Base-by-base conservation (phyloP, 2,329 filamentous ascomycete species). In the Magnaporthiopsis poae region DNA sequence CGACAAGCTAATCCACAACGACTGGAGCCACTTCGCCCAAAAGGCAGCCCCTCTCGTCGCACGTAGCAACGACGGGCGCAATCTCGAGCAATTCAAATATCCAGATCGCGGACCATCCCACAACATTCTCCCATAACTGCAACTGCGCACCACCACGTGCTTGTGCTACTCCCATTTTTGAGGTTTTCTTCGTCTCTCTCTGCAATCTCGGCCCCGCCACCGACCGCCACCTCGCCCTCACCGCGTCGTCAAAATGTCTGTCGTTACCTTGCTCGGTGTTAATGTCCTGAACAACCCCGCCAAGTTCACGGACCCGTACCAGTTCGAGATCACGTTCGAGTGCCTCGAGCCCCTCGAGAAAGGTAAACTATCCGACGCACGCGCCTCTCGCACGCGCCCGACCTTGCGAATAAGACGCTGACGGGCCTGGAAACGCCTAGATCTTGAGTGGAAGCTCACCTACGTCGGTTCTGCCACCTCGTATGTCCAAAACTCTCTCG, bases 271-370 rank as follows among this genome's bases (percentile, higher is more conserved):
- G 68, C 87, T 99, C 71, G 94, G 94, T 75, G 95, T 99, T 74
- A 91, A 95, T 79, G 91, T 99, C 72, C 84, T 92, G 77, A 98
- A 99, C 86, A 99, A 99, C 82, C 95, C 95, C 74, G 93, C 95
- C 74, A 88, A 90, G 72, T 98, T 99, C 81, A 90, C 88, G 73
- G 90, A 94, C 77, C 88, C 92, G 66, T 99, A 99, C 78, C 88
- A 95, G 78, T 96, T 99, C 72, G 94, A 99, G 80, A 98, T 99
- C 77, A 99, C 95, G 25, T 99, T 99, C 70, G 95, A 99, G 80
- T 98, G 95, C 75, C 87, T 98, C 31, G 95, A 99, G 81, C 87
- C 90, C 72, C 86, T 99, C 59, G 91, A 96, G 77, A 97, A 97
- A 80, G 93, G 92, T 93, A 78, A 39, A 78, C 15, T 56, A 12